Evolutionary conservation across 2,329 filamentous ascomycete species (phyloP).

Genomic region (Diaporthe ampelina): DNA sequence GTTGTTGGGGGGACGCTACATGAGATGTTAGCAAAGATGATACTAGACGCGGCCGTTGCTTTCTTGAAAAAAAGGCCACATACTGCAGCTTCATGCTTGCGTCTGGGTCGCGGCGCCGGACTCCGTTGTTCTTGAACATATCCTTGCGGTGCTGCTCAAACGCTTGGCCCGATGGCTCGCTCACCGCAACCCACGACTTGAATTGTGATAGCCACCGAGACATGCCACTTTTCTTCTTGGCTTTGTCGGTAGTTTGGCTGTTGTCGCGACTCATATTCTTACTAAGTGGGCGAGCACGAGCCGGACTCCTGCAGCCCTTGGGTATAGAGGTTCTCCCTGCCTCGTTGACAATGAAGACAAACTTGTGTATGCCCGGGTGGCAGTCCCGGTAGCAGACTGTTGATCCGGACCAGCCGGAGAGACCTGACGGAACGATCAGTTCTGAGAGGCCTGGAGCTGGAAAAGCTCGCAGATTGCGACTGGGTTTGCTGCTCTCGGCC

Average conservation of each 20-base stretch:
- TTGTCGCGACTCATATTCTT: slow-evolving; percentile 19
- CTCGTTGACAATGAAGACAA: not conserved
- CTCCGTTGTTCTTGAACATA: slow-evolving; percentile 59
- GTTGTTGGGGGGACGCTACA: slow-evolving; percentile 56
- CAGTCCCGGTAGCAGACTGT: not conserved
- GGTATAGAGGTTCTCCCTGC: not conserved
- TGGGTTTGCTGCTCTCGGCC: not conserved
- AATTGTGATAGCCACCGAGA: slow-evolving; percentile 58
- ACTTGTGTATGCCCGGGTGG: not conserved
- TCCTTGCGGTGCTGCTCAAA: slow-evolving; percentile 61
- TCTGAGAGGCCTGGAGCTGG: not conserved
- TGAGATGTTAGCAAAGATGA: not conserved
- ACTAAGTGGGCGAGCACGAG: not conserved
- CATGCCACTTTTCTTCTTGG: slow-evolving; percentile 49
- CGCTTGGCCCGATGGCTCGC: slow-evolving; percentile 65
- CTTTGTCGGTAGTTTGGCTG: slow-evolving; percentile 29
- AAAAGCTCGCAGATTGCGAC: not conserved
- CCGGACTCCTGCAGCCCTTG: not conserved
- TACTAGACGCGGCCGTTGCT: not conserved
- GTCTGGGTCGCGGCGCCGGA: slow-evolving; percentile 58
- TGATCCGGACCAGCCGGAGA: slow-evolving; percentile 1
- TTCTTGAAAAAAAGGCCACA: not conserved
- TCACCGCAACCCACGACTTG: slow-evolving; percentile 63
- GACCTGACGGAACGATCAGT: not conserved
- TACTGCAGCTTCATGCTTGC: slow-evolving; percentile 61